These are phyloP conservation scores for Cyclostephanos invisitatus DNA, from an alignment of 108 stramenopile genomes.

Conservation along the genomic window DNA sequence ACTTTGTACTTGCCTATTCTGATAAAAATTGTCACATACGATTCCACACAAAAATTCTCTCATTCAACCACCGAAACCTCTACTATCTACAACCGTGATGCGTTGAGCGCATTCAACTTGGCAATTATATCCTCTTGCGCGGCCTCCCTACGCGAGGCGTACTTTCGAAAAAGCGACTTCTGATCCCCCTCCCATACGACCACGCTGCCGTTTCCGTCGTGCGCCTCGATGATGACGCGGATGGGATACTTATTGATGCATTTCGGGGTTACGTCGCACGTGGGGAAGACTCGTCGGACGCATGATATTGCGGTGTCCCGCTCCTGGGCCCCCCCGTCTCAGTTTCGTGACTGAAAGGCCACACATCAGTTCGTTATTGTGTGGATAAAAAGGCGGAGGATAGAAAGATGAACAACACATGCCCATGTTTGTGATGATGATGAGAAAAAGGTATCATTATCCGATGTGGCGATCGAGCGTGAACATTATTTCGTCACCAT, in stretches of 20 bases:
- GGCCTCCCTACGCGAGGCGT: conserved; percentile 24
- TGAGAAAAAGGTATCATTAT: no score
- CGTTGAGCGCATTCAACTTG: conserved; percentile 30
- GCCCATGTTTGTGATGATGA: no score
- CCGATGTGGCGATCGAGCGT: no score
- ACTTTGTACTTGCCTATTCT: not conserved
- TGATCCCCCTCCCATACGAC: conserved; percentile 44
- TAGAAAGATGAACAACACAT: not conserved
- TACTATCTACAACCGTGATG: conserved; percentile 10
- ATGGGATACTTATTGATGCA: conserved; percentile 38
- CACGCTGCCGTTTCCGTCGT: not conserved
- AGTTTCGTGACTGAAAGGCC: conserved; percentile 48
- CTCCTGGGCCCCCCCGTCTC: conserved; percentile 48
- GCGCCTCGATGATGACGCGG: conserved; percentile 31
- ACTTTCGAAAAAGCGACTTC: conserved; percentile 39
- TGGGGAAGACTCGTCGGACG: conserved; percentile 31
- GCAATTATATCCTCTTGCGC: conserved; percentile 27
- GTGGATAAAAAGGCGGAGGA: not conserved
- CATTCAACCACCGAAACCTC: not conserved
- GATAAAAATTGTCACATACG: not conserved
- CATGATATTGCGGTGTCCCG: conserved; percentile 44
- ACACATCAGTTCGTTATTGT: no score
- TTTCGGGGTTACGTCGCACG: conserved; percentile 18
- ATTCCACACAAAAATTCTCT: not conserved
- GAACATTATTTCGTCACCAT: no score